Evolutionary conservation across 179 eudicot species (phyloP).

Genomic region (Gypsophila paniculata): DNA sequence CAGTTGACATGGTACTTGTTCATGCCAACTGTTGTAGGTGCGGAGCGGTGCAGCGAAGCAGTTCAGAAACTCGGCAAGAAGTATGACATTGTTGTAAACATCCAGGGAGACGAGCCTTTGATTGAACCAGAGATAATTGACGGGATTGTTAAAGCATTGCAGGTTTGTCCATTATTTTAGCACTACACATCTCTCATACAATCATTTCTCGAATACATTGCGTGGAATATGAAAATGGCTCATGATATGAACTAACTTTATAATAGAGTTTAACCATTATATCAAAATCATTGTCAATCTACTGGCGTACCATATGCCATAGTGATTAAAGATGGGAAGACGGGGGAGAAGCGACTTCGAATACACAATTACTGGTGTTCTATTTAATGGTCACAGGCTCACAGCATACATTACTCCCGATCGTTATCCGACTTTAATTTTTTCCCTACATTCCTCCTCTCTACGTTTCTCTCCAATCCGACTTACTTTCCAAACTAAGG

Average conservation of each 20-base stretch:
- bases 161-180: slow-evolving; percentile 39
- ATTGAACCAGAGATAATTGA: slow-evolving; percentile 92
- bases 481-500: too few species aligned
- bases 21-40: slow-evolving; percentile 40
- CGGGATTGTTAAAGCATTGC: slow-evolving; percentile 91
- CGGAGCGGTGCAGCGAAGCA: slow-evolving; percentile 92
- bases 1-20: background rate
- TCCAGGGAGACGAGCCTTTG: slow-evolving; percentile 96
- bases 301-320: background rate
- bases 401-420: background rate
- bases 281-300: too few species aligned
- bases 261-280: background rate
- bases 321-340: background rate
- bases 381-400: too few species aligned
- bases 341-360: too few species aligned
- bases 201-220: too few species aligned
- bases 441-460: background rate
- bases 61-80: slow-evolving; percentile 71
- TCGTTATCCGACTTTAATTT: background rate
- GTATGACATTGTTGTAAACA: slow-evolving; percentile 91
- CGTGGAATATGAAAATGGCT: background rate
- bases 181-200: background rate
- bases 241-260: background rate
- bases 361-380: background rate
- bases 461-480: too few species aligned